These are phyloP conservation scores for Taxawa tesnikishii DNA, from an alignment of 2,329 filamentous ascomycete species.

Conservation along the genomic window DNA sequence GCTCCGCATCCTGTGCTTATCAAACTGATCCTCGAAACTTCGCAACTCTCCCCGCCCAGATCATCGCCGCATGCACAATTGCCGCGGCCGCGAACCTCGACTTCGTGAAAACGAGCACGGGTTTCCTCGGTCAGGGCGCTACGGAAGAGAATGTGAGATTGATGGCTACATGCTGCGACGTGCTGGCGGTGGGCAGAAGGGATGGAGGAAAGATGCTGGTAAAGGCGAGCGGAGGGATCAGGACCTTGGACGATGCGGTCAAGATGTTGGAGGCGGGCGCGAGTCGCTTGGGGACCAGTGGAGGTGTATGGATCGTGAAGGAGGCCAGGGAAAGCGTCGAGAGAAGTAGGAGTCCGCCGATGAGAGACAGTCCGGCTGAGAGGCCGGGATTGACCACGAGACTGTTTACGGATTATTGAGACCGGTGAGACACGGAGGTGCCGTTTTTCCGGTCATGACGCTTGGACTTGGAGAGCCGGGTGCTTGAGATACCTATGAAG, in stretches of 20 bases:
- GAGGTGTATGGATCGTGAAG: conserved; percentile 42
- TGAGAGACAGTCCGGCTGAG: not conserved
- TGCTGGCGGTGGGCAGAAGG: conserved; percentile 13
- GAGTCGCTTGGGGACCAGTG: conserved; percentile 43
- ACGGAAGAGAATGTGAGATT: conserved; percentile 38
- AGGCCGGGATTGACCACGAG: conserved; percentile 4
- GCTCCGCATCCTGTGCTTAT: conserved; percentile 29
- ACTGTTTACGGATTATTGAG: conserved; percentile 7
- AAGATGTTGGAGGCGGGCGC: conserved; percentile 46
- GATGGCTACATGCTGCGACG: conserved; percentile 39
- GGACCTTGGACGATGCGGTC: conserved; percentile 36
- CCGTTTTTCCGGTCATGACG: too few species aligned
- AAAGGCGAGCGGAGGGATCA: conserved; percentile 47
- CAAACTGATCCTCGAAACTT: conserved; percentile 50
- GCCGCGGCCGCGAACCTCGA: conserved; percentile 41
- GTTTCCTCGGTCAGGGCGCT: conserved; percentile 44
- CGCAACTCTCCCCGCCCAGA: conserved; percentile 35
- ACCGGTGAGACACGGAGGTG: too few species aligned
- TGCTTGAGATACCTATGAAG: too few species aligned
- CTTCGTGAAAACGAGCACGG: conserved; percentile 50
- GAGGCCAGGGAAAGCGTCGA: conserved; percentile 23
- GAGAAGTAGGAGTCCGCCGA: conserved; percentile 1
- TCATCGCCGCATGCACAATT: conserved; percentile 41
- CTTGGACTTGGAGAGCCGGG: too few species aligned
- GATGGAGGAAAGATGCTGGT: conserved; percentile 30